phyloP scores from a whole-genome alignment of 164 flowering plant species.

The Tetrastigma voinierianum region DNA sequence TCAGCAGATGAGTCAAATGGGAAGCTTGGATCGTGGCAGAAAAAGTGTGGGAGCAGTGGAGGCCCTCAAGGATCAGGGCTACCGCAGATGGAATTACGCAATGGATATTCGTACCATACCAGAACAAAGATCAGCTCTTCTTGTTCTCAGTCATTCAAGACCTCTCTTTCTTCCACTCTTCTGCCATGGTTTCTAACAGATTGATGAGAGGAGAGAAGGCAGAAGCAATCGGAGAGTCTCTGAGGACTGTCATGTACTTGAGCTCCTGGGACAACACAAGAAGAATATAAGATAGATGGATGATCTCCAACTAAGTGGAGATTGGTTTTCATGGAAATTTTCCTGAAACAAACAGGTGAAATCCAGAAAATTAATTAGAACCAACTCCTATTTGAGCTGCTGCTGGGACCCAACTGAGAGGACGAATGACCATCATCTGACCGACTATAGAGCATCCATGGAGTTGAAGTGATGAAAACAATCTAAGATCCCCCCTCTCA shows the following conservation, averaged over 20 bases:
- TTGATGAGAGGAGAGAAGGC: slow-evolving; percentile 13
- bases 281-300: too few relatives aligned
- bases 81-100: slow-evolving; percentile 29
- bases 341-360: too few relatives aligned
- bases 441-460: too few relatives aligned
- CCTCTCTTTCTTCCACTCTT: slow-evolving; percentile 11
- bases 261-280: too few relatives aligned
- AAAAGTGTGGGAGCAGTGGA: slow-evolving; percentile 27
- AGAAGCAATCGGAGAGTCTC: slow-evolving; percentile 31
- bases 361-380: too few relatives aligned
- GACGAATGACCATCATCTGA: too few relatives aligned
- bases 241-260: slow-evolving; percentile 48
- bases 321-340: too few relatives aligned
- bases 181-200: slow-evolving; percentile 1
- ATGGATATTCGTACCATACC: slow-evolving; percentile 17
- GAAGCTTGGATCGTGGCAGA: slow-evolving; percentile 31
- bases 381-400: too few relatives aligned
- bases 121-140: slow-evolving; percentile 15
- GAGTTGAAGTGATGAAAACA: not conserved
- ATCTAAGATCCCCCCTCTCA: too few relatives aligned
- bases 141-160: slow-evolving; percentile 17
- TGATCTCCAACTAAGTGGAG: too few relatives aligned
- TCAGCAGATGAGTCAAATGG: slow-evolving; percentile 19
- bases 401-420: slow-evolving; percentile 49
- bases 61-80: slow-evolving; percentile 32